Evolutionary conservation across 306 rosid genomes (phyloP).

Genomic region (Cotoneaster glaucophyllus): DNA sequence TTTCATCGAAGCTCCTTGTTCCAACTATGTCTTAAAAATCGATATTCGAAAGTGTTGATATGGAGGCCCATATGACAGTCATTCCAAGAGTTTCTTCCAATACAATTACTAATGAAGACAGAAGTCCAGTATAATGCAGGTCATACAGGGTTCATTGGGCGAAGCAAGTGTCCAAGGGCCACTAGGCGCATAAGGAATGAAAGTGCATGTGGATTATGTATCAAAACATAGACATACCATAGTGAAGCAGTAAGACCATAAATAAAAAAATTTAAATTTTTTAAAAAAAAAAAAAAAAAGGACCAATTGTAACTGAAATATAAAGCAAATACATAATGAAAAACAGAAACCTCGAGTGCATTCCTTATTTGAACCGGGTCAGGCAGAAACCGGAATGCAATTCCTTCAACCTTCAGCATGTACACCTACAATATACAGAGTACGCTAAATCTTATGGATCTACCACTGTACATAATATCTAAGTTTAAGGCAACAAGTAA

Average conservation of each 20-base stretch:
- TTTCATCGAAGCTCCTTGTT: background rate
- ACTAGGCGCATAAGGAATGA: background rate
- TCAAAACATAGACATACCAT: background rate
- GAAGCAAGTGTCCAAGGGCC: background rate
- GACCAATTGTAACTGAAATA: too few relatives aligned
- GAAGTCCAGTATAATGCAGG: background rate
- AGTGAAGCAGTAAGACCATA: background rate
- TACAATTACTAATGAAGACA: background rate
- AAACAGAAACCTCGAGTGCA: conserved; percentile 58
- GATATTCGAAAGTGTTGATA: background rate
- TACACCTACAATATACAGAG: conserved; percentile 46
- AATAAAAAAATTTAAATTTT: too few relatives aligned
- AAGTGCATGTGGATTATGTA: background rate
- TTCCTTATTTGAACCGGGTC: conserved; percentile 90
- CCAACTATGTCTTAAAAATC: background rate
- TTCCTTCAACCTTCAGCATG: conserved; percentile 98
- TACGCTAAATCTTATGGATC: background rate
- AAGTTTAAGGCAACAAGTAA: background rate
- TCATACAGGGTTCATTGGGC: background rate
- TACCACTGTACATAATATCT: background rate
- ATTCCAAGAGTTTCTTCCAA: background rate
- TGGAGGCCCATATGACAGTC: background rate
- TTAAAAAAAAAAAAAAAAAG: background rate
- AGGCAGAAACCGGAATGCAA: conserved; percentile 90
- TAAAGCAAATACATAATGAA: background rate